Base-by-base conservation (phyloP, 495 filamentous ascomycete species). In the Chaetomidium leptoderma region DNA sequence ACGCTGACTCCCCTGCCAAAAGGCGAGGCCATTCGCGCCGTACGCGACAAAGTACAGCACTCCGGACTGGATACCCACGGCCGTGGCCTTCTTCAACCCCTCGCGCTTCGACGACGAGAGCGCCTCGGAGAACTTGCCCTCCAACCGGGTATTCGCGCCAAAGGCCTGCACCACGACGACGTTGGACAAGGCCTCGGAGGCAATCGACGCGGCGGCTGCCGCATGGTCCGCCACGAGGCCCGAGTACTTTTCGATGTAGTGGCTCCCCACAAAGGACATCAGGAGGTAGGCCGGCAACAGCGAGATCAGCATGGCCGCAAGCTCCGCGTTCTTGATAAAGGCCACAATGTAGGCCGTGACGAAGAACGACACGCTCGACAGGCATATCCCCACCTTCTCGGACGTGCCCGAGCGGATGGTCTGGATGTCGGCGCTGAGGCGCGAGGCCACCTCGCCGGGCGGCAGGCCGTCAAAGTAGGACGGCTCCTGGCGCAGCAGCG, bases 1-100 rank as follows among this genome's bases (percentile, higher is more conserved):
- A 68, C 84, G 93, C 50, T 81, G 76, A 55, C 86, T 91, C 14
- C 92, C 92, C 75, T 91, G 86, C 92, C 92, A 97, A 73, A 96
- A 97, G 26, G 91, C 86, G 24, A 97, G 81, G 37, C 85, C 89
- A 61, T 96, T 96, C 68, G 91, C 92, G 27, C 89, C 69, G 67
- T 91, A 96, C 57, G 96, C 82, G 51, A 92, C 30, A 45, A 88
- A 87, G 59, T 86, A 88, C 21, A 88, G 66, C 19, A 83, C 60
- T n/a, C 85, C 84, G n/a, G 82, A 76, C 55, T 86, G 83, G 2
- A 81, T 68, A 11, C 80, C 85, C n/a, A 78, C 72, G 0, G 79
- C 81, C 2, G 76, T 57, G 5, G 81, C 79, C 64, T 86, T 88
- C 56, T 81, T 83, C 16, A 83, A 58, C 0, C 83, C 83, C 33